Evolutionary conservation across 441 rosid species (phyloP), one percentile per base, ranked within the genome.

Genomic region (Pelargonium citronellum): DNA sequence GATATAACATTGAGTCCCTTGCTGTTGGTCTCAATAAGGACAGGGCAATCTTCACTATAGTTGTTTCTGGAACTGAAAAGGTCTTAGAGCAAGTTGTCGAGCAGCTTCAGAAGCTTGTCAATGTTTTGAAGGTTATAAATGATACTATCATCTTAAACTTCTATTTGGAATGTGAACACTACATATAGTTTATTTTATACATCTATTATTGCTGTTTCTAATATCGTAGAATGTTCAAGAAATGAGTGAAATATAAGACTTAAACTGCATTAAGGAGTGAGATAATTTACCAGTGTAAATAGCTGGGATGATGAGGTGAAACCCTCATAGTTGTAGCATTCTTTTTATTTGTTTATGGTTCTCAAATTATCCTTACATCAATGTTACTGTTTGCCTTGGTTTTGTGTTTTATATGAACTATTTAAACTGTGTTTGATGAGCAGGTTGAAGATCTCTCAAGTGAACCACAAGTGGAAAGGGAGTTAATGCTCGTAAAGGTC

Each of bases 391-490:
- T 51, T n/a, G 15, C 57, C 15, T 51, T 51, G 16, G 57, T 12
- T 51, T 51, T 51, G 57, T 12, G 57, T 16, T 51, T 7, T 68
- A 57, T 70, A 65, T 24, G 46, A 24, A 67, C 11, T 66, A 73
- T 11, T 47, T 30, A 64, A 8, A 39, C 34, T 47, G 69, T 66
- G 60, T 55, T 47, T 67, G 44, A 69, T 72, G 53, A 46, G 24
- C 77, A 89, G 97, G 98, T 91, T 75, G 91, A 91, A 75, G 98
- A 93, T 80, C 75, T 93, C 69, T 93, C 98, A 15, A 87, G 65
- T 75, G 95, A 91, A 82, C 90, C 98, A 19, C 98, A 91, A 77
- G 97, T 93, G 17, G 98, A 93, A 81, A 91, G 98, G 46, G 98
- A 93, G 72, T 80, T 93, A 57, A 89, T 93, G 97, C 92, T 92